Base-by-base conservation (phyloP, 1,139 yeast species). In the Saccharomyces hybrid region DNA sequence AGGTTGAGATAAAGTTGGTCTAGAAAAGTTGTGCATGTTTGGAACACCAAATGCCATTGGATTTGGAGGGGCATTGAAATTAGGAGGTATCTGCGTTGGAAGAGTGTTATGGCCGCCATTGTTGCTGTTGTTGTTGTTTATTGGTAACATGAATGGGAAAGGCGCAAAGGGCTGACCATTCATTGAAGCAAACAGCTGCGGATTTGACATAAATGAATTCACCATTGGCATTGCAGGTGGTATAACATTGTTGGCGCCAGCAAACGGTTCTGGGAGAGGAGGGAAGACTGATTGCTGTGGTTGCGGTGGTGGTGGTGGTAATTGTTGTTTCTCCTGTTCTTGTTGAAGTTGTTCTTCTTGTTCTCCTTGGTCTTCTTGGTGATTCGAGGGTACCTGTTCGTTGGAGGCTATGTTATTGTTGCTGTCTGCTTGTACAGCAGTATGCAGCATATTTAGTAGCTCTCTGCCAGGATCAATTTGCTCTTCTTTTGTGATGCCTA, bases 401-500 rank as follows among this genome's bases (percentile, higher is more conserved):
- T 52, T 48, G 32, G 52, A 47, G 48, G 28, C 49, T 29, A 38
- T 44, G 42, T 21, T 42, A 48, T 52, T 62, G 55, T 60, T 67
- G 55, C 63, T 67, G 54, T 66, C 61, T 32, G 63, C 60, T 50
- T 69, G 65, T 48, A 76, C 73, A 16, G 71, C 66, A 21, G 63
- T 59, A 51, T 84, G 88, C 58, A 84, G 73, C 67, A 84, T 78
- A 60, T 84, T 81, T 62, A 86, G 76, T 57, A 86, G 70, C 56
- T 84, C 93, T 75, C 93, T 81, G 28, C 93, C 93, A 2, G 90
- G 89, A 68, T 86, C 93, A 29, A 75, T 70, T 26, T 65, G 62
- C 14, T 66, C 67, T 44, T 69, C 70, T 49, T 68, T 67, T 14
- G 75, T 74, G 49, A 86, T 74, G 47, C 90, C 90, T 64, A 86